Percentiles rank a stretch among this genome's conserved stretches.
Conservation (phyloP, 768 basidiomycete species). For the Leccinellum luteum region DNA sequence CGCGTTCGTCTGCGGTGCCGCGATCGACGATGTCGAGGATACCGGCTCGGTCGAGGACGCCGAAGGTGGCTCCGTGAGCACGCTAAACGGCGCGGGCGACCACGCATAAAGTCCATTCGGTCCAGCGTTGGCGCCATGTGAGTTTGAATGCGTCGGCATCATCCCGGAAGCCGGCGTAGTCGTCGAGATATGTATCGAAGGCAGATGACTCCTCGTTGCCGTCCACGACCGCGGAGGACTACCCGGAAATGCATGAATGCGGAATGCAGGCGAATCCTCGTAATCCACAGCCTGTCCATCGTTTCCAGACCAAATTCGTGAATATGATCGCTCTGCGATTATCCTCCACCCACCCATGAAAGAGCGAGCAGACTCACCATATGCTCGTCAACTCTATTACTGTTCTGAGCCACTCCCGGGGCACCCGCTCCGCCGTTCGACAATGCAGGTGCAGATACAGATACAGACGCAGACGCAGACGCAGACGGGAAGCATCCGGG, state of each 20-base stretch:
- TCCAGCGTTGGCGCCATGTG: background rate
- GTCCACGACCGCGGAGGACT: conserved; percentile 10
- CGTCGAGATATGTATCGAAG: conserved; percentile 27
- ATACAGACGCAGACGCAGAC: too few relatives aligned
- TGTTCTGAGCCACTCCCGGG: background rate
- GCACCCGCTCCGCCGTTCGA: background rate
- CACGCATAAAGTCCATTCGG: conserved; percentile 3
- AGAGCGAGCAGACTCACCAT: conserved; percentile 41
- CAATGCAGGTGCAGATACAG: background rate
- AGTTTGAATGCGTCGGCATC: background rate
- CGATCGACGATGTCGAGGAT: conserved; percentile 15
- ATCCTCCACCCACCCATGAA: background rate
- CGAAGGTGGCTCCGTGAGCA: conserved; percentile 22
- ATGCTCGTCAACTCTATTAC: conserved; percentile 34
- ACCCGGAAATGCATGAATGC: conserved; percentile 10
- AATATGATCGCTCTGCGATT: background rate
- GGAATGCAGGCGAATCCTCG: conserved; percentile 16
- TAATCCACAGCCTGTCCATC: conserved; percentile 22
- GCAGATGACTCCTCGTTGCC: conserved; percentile 17
- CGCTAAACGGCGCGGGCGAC: conserved; percentile 26
- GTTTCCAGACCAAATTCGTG: background rate
- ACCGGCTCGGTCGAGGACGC: conserved; percentile 17
- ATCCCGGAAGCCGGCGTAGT: background rate
- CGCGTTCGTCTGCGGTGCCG: conserved; percentile 1
- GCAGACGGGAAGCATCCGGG: conserved; percentile 9